phyloP scores from a whole-genome alignment of 345 rosid genomes.

The Brassica cretica region DNA sequence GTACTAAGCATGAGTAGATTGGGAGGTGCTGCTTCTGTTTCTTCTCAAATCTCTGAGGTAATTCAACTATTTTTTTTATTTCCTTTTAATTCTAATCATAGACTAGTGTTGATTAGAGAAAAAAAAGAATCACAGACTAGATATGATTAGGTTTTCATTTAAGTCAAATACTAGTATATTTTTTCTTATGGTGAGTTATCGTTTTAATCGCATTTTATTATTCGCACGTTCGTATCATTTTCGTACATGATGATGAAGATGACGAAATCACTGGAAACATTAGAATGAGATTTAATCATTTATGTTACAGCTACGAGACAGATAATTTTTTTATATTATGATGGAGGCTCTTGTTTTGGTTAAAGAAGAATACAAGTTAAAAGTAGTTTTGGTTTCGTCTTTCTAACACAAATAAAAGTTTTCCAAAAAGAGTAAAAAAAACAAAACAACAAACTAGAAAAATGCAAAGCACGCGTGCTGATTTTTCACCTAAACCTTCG shows the following conservation, averaged over 20 bases:
- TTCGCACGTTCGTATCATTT: constrained; percentile 15
- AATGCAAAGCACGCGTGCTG: constrained; percentile 76
- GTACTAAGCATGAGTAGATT: constrained; percentile 96
- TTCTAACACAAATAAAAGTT: constrained; percentile 21
- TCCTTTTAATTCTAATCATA: not conserved
- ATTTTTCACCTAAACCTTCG: constrained; percentile 44
- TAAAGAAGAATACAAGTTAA: constrained; percentile 9
- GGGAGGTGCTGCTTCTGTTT: constrained; percentile 88
- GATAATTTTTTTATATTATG: not conserved
- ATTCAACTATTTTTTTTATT: not conserved
- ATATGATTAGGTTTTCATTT: not conserved
- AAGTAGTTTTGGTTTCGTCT: constrained; percentile 22
- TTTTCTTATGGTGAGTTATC: not conserved
- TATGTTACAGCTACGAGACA: not conserved
- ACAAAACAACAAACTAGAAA: constrained; percentile 62
- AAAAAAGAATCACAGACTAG: not conserved
- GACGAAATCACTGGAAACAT: constrained; percentile 5
- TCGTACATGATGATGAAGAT: constrained; percentile 14
- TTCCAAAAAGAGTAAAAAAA: constrained; percentile 10
- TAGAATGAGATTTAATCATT: constrained; percentile 13
- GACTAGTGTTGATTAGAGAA: not conserved
- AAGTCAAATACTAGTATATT: not conserved
- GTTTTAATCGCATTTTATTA: not conserved
- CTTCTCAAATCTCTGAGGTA: constrained; percentile 89
- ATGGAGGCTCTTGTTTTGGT: constrained; percentile 1